Evolutionary conservation across 441 rosid species (phyloP), one percentile per base, ranked within the genome.

Genomic region (Hura crepitans): DNA sequence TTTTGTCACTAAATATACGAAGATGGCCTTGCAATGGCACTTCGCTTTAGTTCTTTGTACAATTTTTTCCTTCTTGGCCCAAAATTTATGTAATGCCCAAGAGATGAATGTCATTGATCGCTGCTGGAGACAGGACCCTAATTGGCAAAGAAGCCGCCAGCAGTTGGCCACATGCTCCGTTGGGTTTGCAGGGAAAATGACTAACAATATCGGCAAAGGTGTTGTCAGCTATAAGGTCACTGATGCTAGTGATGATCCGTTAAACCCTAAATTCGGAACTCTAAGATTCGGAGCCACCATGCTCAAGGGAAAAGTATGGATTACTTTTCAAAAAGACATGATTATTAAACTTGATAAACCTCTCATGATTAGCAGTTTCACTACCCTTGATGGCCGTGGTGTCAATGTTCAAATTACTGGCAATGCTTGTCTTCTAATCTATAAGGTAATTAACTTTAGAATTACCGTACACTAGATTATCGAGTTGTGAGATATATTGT

Each of bases 111-210:
- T 67, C 8, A 88, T 89, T 25, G 93, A 89, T 82, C 75, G 76
- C 66, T 91, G 98, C 30, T 91, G 92, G 90, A 76, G 89, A 73
- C 45, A 20, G 1, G 75, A 82, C 50, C 85, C 88, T 17, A 18
- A 71, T 2, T 88, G 96, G 98, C 60, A 80, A 22, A 81, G 69
- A 39, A 67, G 57, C 37, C 79, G 91, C 3, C 86, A 84, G 6
- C 83, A 81, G 23, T 73, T 91, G 2, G 95, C 89, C 2, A 71
- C 53, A 11, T 89, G 96, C 71, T 87, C 90, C 0, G 80, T 84
- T 0, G 97, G 97, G 9, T 86, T 89, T 73, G 75, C 83, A 0
- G 88, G 96, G 2, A 88, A 87, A 70, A 88, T 91, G 97, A 78
- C 49, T 0, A 78, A 77, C 63, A 91, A 88, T 42, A 76, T 79